These are phyloP conservation scores for Trichoderma koningii DNA, from an alignment of 2,329 filamentous ascomycete species.

Conservation along the genomic window DNA sequence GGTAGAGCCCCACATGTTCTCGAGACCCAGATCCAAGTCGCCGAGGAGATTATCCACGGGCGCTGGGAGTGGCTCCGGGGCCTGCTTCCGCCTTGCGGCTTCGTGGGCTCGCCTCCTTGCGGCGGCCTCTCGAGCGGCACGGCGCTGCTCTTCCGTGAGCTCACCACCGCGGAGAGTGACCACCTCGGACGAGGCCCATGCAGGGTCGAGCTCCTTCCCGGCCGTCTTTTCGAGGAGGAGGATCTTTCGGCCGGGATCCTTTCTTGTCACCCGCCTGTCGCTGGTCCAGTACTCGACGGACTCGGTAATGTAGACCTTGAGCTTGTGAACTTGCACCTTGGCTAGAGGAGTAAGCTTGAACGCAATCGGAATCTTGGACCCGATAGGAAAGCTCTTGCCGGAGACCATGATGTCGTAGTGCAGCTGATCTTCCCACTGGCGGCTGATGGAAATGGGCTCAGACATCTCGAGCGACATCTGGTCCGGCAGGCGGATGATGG, in stretches of 20 bases:
- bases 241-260: slow-evolving; percentile 82
- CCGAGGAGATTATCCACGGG: slow-evolving; percentile 74
- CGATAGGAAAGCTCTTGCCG: slow-evolving; percentile 90
- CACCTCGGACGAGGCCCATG: slow-evolving; percentile 75
- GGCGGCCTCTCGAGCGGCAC: slow-evolving; percentile 52
- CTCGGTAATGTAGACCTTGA: slow-evolving; percentile 90
- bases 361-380: slow-evolving; percentile 84
- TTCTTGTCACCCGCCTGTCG: slow-evolving; percentile 79
- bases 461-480: slow-evolving; percentile 88
- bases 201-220: slow-evolving; percentile 71
- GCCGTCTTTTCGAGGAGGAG: slow-evolving; percentile 86
- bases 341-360: slow-evolving; percentile 92
- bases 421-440: slow-evolving; percentile 92
- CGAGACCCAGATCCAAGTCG: slow-evolving; percentile 69
- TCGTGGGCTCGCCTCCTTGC: slow-evolving; percentile 56
- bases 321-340: slow-evolving; percentile 89
- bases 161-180: slow-evolving; percentile 79
- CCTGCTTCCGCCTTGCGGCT: slow-evolving; percentile 46
- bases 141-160: slow-evolving; percentile 55
- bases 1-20: slow-evolving; percentile 79
- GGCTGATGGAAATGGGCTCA: slow-evolving; percentile 89
- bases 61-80: slow-evolving; percentile 50
- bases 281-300: slow-evolving; percentile 89
- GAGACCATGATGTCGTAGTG: slow-evolving; percentile 97
- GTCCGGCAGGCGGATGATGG: slow-evolving; percentile 80